Evolutionary conservation across 2,329 filamentous ascomycete species (phyloP).

Genomic region (Pezicula rhizophila): DNA sequence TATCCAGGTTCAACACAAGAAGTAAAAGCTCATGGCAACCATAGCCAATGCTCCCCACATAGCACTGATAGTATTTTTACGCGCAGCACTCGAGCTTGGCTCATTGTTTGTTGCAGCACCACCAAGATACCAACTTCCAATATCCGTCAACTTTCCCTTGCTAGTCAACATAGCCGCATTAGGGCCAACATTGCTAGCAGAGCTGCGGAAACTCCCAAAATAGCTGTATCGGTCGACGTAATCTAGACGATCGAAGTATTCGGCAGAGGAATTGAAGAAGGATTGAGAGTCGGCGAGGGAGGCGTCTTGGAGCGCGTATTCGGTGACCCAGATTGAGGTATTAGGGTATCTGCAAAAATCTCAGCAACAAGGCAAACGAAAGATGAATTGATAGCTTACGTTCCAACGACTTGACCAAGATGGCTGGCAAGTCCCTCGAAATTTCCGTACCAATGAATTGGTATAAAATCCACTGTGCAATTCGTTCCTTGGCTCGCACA

Average conservation of each 20-base stretch:
- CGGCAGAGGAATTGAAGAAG: slow-evolving; percentile 62
- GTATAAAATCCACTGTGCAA: slow-evolving; percentile 56
- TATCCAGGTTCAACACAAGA: not conserved
- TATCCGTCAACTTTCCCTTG: slow-evolving; percentile 64
- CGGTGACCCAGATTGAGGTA: slow-evolving; percentile 68
- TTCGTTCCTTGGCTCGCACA: slow-evolving; percentile 46
- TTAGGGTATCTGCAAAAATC: slow-evolving; percentile 45
- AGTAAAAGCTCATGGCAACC: not conserved
- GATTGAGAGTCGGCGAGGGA: slow-evolving; percentile 50
- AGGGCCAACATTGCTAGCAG: slow-evolving; percentile 66
- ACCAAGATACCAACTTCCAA: slow-evolving; percentile 74
- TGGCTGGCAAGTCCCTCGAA: slow-evolving; percentile 30
- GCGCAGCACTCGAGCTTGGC: slow-evolving; percentile 3
- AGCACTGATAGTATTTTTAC: not conserved
- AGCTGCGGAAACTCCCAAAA: slow-evolving; percentile 68
- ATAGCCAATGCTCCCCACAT: not conserved
- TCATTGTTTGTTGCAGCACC: slow-evolving; percentile 36
- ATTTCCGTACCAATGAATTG: slow-evolving; percentile 61
- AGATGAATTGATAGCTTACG: slow-evolving; percentile 16
- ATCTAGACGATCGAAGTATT: slow-evolving; percentile 59
- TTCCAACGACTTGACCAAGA: slow-evolving; percentile 25
- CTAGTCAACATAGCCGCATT: slow-evolving; percentile 66
- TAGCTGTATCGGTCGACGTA: slow-evolving; percentile 65
- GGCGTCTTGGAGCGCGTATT: slow-evolving; percentile 59
- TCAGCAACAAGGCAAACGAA: not conserved